A percentile compares a stretch with the other conserved stretches of the same genome.
These are phyloP conservation scores for Miscanthus sacchariflorus DNA, from an alignment of 202 grass and related monocot species.

Conservation along the genomic window DNA sequence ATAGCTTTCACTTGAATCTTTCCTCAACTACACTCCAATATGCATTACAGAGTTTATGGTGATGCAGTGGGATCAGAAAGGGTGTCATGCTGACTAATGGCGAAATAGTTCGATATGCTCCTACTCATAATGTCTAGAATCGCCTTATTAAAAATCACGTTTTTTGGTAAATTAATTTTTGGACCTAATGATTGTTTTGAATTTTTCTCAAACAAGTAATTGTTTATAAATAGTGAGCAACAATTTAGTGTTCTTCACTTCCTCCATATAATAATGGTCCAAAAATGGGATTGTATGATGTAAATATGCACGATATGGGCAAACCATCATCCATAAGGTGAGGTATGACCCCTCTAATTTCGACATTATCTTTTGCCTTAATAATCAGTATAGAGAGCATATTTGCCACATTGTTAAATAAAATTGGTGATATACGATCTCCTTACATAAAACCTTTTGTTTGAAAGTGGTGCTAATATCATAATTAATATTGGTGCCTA, in stretches of 20 bases:
- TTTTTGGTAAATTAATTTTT: background rate
- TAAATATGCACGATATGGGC: background rate
- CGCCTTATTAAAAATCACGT: background rate
- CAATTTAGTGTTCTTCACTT: background rate
- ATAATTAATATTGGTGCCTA: background rate
- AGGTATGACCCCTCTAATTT: background rate
- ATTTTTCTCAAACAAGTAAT: too few species aligned
- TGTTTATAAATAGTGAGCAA: too few species aligned
- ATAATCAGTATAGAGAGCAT: background rate
- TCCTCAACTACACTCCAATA: too few species aligned
- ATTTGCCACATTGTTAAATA: background rate
- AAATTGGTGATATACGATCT: background rate
- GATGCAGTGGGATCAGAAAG: background rate
- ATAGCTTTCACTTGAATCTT: background rate
- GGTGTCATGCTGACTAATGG: too few species aligned
- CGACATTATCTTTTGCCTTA: background rate
- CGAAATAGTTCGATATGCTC: background rate
- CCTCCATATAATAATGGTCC: background rate
- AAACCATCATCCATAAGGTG: background rate
- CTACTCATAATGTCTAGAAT: background rate
- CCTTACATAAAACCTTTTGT: background rate
- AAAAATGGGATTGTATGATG: background rate
- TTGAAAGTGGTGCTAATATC: background rate
- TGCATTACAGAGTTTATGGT: background rate
- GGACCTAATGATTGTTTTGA: too few species aligned